Conservation (phyloP, 176 grass and related monocot genomes). For the Bonia amplexicaulis region DNA sequence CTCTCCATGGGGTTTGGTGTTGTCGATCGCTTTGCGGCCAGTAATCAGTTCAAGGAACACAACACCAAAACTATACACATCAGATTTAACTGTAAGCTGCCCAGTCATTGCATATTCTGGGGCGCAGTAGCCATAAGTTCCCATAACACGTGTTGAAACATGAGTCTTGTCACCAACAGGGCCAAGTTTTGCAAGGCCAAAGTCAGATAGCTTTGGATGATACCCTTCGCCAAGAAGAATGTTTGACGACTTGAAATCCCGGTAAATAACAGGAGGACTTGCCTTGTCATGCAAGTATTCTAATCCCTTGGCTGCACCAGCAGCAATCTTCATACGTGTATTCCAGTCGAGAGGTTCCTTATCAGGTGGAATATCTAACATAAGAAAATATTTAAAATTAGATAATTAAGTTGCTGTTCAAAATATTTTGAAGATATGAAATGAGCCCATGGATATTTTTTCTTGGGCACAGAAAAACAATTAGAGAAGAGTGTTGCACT, state of each 20-base stretch:
- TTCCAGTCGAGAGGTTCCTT: constrained; percentile 92
- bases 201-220: constrained; percentile 84
- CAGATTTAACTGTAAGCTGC: constrained; percentile 84
- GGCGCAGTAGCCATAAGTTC: constrained; percentile 87
- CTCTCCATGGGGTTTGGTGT: constrained; percentile 61
- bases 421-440: background rate
- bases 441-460: background rate
- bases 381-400: constrained; percentile 16
- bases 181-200: constrained; percentile 88
- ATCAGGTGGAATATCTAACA: constrained; percentile 78
- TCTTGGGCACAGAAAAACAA: background rate
- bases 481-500: background rate
- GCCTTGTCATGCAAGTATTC: constrained; percentile 89
- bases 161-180: constrained; percentile 93
- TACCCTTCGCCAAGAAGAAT: constrained; percentile 75
- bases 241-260: constrained; percentile 95
- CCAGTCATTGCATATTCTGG: constrained; percentile 96
- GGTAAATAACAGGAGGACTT: constrained; percentile 81
- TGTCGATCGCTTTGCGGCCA: constrained; percentile 84
- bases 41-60: constrained; percentile 93
- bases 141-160: constrained; percentile 91
- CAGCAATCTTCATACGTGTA: constrained; percentile 85
- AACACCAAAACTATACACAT: constrained; percentile 91
- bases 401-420: background rate
- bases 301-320: constrained; percentile 84